Percentiles rank a stretch among this genome's conserved stretches.
Conservation (phyloP, 2,329 filamentous ascomycete species). For the Venturia carpophila region DNA sequence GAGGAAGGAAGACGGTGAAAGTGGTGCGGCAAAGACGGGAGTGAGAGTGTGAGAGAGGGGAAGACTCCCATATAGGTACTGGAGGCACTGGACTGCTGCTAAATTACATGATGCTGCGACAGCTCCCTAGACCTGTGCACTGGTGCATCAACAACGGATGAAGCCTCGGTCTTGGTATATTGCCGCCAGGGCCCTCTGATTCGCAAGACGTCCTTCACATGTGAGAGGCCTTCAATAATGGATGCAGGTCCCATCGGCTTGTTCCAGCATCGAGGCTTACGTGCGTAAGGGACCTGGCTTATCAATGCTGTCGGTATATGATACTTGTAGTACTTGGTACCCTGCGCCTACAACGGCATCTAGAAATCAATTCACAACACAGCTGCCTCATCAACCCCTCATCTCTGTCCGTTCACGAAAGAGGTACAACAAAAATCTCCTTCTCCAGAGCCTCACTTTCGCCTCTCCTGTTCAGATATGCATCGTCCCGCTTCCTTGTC, state of each 20-base stretch:
- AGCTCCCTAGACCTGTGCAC: background rate
- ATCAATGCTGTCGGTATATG: too few relatives aligned
- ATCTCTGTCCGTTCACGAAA: too few relatives aligned
- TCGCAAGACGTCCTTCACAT: background rate
- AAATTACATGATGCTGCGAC: too few relatives aligned
- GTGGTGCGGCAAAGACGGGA: background rate
- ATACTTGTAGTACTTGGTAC: too few relatives aligned
- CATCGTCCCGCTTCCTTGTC: too few relatives aligned
- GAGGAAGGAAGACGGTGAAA: background rate
- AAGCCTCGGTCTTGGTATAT: background rate
- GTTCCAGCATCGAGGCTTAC: background rate
- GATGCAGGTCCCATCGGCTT: background rate
- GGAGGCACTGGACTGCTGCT: background rate
- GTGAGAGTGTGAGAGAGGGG: too few relatives aligned
- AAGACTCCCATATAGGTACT: background rate
- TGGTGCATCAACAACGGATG: background rate
- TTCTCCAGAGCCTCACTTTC: too few relatives aligned
- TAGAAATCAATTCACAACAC: too few relatives aligned
- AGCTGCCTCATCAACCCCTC: too few relatives aligned
- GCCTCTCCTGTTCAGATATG: too few relatives aligned
- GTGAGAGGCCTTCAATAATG: background rate
- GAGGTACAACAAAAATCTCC: too few relatives aligned
- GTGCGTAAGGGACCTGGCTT: background rate
- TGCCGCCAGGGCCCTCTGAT: background rate
- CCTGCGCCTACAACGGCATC: too few relatives aligned